Percentiles rank a stretch among this genome's conserved stretches.
Evolutionary conservation across 257 asterid species (phyloP).

Genomic region (Paulownia fortunei): DNA sequence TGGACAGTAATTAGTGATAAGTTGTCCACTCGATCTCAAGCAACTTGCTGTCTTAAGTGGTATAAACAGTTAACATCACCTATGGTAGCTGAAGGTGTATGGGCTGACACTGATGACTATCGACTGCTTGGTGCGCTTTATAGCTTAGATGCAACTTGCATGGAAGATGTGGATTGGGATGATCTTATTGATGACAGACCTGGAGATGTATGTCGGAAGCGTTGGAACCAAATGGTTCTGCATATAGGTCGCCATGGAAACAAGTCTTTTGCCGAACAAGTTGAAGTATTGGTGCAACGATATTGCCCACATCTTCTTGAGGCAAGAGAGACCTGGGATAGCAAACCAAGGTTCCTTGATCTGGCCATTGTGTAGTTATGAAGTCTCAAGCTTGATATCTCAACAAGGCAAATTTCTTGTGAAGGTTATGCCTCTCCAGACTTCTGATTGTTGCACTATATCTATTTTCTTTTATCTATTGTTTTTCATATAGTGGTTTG

Average conservation of each 20-base stretch:
- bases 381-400: slow-evolving; percentile 22
- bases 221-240: slow-evolving; percentile 65
- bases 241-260: slow-evolving; percentile 51
- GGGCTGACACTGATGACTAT: slow-evolving; percentile 63
- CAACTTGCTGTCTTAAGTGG: slow-evolving; percentile 54
- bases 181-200: slow-evolving; percentile 47
- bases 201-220: slow-evolving; percentile 54
- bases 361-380: background rate
- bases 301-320: slow-evolving; percentile 57
- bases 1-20: slow-evolving; percentile 61
- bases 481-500: background rate
- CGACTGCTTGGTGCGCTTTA: slow-evolving; percentile 44
- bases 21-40: slow-evolving; percentile 40
- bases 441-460: background rate
- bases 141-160: slow-evolving; percentile 51
- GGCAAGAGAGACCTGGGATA: slow-evolving; percentile 62
- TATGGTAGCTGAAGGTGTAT: slow-evolving; percentile 51
- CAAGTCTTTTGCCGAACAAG: slow-evolving; percentile 58
- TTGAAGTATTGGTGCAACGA: slow-evolving; percentile 56
- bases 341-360: slow-evolving; percentile 51
- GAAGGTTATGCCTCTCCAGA: slow-evolving; percentile 28
- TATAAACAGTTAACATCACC: slow-evolving; percentile 50
- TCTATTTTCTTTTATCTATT: background rate
- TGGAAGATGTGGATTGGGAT: slow-evolving; percentile 74
- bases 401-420: background rate